Evolutionary conservation across 306 rosid species (phyloP).

Genomic region (Rosa rugosa): DNA sequence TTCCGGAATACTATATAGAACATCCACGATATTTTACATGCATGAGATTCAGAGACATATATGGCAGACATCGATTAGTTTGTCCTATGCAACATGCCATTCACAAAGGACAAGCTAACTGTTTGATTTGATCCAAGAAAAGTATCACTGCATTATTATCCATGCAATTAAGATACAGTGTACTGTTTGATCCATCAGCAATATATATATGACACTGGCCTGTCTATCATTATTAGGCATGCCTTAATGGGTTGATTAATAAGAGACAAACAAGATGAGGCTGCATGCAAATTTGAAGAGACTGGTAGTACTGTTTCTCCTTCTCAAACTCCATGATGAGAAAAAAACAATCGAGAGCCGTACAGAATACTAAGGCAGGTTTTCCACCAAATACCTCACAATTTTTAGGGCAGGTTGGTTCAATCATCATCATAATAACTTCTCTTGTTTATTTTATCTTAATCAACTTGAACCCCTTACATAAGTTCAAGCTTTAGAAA

Average conservation of each 20-base stretch:
- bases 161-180: not conserved
- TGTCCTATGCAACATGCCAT: constrained; percentile 2
- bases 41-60: not conserved
- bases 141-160: not conserved
- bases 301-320: not conserved
- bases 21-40: not conserved
- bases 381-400: not conserved
- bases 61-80: not conserved
- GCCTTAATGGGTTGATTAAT: constrained; percentile 18
- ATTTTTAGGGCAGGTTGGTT: not conserved
- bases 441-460: not conserved
- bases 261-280: constrained; percentile 16
- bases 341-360: not conserved
- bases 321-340: not conserved
- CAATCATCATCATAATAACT: not conserved
- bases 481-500: not conserved
- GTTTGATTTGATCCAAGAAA: not conserved
- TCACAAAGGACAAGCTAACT: constrained; percentile 7
- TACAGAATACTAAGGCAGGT: not conserved
- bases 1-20: not conserved
- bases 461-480: not conserved
- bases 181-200: not conserved
- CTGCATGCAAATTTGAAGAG: not conserved
- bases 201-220: not conserved
- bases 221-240: constrained; percentile 26